phyloP scores from a whole-genome alignment of 2,329 filamentous ascomycete species.

The Cordyceps fumosorosea region DNA sequence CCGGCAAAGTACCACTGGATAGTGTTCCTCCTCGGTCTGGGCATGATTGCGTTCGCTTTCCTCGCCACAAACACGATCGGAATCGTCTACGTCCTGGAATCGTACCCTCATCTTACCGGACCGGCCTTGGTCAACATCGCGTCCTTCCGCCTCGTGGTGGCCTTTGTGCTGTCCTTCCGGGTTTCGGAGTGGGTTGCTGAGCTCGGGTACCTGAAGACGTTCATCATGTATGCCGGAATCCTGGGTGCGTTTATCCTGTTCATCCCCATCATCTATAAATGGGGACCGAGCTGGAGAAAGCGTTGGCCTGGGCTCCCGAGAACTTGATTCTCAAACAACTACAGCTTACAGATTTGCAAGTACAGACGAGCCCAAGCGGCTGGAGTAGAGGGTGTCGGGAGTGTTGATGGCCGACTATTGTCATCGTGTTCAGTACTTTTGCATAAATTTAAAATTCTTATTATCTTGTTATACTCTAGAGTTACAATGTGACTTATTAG shows the following conservation, averaged over 20 bases:
- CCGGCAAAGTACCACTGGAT: conserved; percentile 20
- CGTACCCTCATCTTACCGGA: conserved; percentile 22
- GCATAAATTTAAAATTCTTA: too few species aligned
- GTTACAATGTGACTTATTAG: too few species aligned
- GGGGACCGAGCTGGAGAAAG: background rate
- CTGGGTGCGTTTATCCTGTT: conserved; percentile 25
- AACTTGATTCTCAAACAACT: background rate
- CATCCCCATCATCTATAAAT: conserved; percentile 23
- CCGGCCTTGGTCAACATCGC: conserved; percentile 28
- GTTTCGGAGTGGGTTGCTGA: conserved; percentile 23
- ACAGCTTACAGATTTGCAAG: background rate
- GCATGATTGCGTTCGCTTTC: conserved; percentile 25
- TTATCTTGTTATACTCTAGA: too few species aligned
- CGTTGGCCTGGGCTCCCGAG: background rate
- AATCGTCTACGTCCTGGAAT: conserved; percentile 28
- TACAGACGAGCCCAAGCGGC: background rate
- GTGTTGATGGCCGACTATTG: background rate
- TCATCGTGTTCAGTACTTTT: too few species aligned
- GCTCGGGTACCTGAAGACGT: conserved; percentile 22
- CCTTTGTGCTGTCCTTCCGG: conserved; percentile 24
- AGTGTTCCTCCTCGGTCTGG: conserved; percentile 21
- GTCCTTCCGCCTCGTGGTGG: conserved; percentile 25
- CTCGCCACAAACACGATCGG: conserved; percentile 22
- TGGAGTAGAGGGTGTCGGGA: background rate
- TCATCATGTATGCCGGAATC: conserved; percentile 26